Base-by-base conservation (phyloP, 2,329 filamentous ascomycete species). In the Teratosphaeria destructans region DNA sequence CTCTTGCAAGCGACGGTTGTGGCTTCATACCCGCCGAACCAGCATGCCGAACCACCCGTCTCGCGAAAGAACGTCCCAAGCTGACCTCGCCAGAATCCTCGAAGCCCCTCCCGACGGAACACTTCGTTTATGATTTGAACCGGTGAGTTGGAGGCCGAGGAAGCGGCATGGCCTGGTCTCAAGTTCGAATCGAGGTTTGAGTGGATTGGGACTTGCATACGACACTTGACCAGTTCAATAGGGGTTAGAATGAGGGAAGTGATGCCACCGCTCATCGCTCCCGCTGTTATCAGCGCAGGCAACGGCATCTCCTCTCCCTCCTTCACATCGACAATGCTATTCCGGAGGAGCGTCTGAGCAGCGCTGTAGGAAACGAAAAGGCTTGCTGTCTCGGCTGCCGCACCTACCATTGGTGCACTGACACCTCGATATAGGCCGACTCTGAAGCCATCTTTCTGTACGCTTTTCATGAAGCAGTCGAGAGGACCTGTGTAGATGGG, bases 211-310 rank as follows among this genome's bases (percentile, higher is more conserved):
- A 93, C 92, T 74, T 99, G 94, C 77, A 99, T 95, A 76, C 94
- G 95, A 82, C 94, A 99, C 77, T 99, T 99, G 72, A 99, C 89
- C 57, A 99, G 83, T 76, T 99, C 94, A 65, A 99, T 90, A 0
- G 94, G 94, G 0, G 94, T 99, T 62, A 99, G 83, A 35, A 96
- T 85, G 55, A 96, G 81, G 0, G 90, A 96, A 0, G 94, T 95
- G 69, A 96, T 88, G 47, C 89, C 88, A 37, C 94, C 94, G 1
- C 92, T 88, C 60, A 90, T 87, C 55, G 89, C 93, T 54, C 94
- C 94, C 19, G 90, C 95, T 57, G 85, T 77, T 72, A 90, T 83
- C 16, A 97, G 80, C 0, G 86, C 87, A 1, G 82, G 76, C n/a
- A 96, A 82, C 0, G 91, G 86, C 1, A 97, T 77, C 0, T 84